A percentile compares a stretch with the other conserved stretches of the same genome.
Conservation (phyloP, 2,329 filamentous ascomycete genomes). For the Camillea tinctor region DNA sequence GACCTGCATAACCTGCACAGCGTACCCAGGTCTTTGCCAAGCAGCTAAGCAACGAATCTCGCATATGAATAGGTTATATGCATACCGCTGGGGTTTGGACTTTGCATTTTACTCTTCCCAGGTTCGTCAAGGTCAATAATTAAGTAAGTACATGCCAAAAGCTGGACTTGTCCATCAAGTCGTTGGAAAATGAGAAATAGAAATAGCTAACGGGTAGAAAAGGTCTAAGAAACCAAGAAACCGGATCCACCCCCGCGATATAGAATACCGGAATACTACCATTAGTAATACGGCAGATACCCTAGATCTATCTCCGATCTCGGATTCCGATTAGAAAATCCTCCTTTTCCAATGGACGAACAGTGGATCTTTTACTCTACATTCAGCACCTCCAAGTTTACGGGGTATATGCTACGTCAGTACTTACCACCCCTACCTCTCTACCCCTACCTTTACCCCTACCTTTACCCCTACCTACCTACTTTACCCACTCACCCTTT, state of each 20-base stretch:
- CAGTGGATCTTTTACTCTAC: no score
- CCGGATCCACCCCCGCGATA: conserved; percentile 8
- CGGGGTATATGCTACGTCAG: background rate
- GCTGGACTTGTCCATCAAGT: no score
- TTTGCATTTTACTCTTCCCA: conserved; percentile 3
- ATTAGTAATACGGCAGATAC: background rate
- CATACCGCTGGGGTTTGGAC: background rate
- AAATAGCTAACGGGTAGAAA: conserved; percentile 4
- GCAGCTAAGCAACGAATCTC: no score
- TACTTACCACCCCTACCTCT: background rate
- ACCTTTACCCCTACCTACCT: no score
- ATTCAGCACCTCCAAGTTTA: background rate
- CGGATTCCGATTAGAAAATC: background rate
- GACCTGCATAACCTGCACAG: no score
- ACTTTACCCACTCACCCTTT: no score
- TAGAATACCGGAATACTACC: background rate
- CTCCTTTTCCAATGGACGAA: background rate
- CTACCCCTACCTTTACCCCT: background rate
- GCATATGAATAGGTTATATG: no score
- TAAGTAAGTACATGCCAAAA: background rate
- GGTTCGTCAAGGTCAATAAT: no score
- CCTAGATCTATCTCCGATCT: background rate
- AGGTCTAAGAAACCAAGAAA: no score
- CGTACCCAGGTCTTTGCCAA: no score
- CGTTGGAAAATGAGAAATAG: no score